These are phyloP conservation scores for Arthrobotrys pseudoclavata DNA, from an alignment of 2,329 filamentous ascomycete genomes.

Conservation along the genomic window DNA sequence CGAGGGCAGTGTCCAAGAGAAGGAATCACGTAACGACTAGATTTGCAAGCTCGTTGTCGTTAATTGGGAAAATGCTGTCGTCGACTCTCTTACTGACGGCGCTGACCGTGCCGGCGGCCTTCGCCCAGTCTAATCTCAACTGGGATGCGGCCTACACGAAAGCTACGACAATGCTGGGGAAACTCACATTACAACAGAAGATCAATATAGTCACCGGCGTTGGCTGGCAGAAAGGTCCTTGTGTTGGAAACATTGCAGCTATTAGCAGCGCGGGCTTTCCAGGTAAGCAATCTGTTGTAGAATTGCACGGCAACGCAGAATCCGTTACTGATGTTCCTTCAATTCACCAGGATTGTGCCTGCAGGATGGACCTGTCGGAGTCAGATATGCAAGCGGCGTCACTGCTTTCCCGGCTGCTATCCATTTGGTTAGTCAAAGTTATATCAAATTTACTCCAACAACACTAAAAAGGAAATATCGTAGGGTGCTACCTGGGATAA, in stretches of 20 bases:
- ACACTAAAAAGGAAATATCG: conserved; percentile 7
- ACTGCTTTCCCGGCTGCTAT: conserved; percentile 80
- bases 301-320: conserved; percentile 56
- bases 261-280: conserved; percentile 49
- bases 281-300: conserved; percentile 54
- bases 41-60: neutral
- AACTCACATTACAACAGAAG: conserved; percentile 87
- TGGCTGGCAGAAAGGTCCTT: conserved; percentile 72
- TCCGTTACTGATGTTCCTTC: conserved; percentile 68
- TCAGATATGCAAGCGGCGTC: conserved; percentile 82
- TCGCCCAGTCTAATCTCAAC: conserved; percentile 64
- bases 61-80: conserved; percentile 37
- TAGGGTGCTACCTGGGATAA: conserved; percentile 84
- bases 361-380: conserved; percentile 86
- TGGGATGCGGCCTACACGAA: conserved; percentile 83
- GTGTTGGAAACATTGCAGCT: conserved; percentile 57
- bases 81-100: conserved; percentile 39
- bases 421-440: conserved; percentile 67
- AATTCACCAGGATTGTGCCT: conserved; percentile 82
- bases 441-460: conserved; percentile 68
- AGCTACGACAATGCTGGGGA: conserved; percentile 83
- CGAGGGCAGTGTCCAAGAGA: neutral
- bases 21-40: neutral
- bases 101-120: conserved; percentile 40
- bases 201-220: conserved; percentile 94